A percentile compares a stretch with the other conserved stretches of the same genome.
phyloP scores from a whole-genome alignment of 1,139 yeast species.

The Hyphopichia fennica region DNA sequence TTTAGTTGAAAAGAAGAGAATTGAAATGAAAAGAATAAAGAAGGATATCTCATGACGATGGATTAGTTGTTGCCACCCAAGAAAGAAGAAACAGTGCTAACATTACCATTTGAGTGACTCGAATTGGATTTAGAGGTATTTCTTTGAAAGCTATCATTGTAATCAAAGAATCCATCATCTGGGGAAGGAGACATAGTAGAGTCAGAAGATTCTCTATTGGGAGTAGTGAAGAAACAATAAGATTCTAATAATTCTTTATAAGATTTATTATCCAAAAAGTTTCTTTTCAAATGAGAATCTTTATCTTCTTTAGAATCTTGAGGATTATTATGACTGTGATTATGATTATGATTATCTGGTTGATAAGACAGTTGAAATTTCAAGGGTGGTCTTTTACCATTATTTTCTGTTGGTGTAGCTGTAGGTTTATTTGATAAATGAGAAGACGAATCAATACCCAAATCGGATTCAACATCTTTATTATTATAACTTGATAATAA shows the following conservation, averaged over 20 bases:
- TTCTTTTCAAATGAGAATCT: conserved; percentile 1
- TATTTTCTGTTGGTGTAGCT: background rate
- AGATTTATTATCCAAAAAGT: conserved; percentile 51
- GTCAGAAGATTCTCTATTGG: background rate
- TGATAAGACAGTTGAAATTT: conserved; percentile 3
- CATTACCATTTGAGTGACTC: conserved; percentile 6
- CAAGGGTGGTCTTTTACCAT: background rate
- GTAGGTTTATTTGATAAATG: background rate
- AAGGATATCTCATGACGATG: background rate
- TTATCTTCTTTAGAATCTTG: background rate
- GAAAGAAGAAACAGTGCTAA: conserved; percentile 29
- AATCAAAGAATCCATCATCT: conserved; percentile 3
- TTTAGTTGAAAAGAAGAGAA: background rate
- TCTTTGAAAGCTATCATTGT: background rate
- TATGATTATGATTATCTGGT: background rate
- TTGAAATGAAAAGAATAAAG: background rate
- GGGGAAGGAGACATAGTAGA: background rate
- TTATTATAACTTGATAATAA: conserved; percentile 25
- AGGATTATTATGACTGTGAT: background rate
- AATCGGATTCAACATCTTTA: conserved; percentile 5
- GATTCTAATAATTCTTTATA: conserved; percentile 70
- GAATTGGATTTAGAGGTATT: background rate
- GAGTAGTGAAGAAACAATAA: conserved; percentile 58
- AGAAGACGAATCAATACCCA: background rate
- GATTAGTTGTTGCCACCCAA: conserved; percentile 17